phyloP scores from a whole-genome alignment of 192 early-diverging fungal genomes.

The Backusella tarrabulga region DNA sequence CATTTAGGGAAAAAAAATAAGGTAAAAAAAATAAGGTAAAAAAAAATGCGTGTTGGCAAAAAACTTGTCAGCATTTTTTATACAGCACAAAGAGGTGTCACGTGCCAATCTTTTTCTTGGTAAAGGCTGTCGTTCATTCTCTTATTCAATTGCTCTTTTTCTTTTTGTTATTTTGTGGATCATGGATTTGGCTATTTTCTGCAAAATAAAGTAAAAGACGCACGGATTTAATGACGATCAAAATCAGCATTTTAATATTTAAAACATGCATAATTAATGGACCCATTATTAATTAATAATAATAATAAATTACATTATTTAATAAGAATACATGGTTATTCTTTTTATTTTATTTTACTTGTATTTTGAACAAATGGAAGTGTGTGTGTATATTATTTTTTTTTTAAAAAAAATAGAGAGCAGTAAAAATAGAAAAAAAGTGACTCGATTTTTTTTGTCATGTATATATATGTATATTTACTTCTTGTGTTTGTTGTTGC shows the following conservation, averaged over 20 bases:
- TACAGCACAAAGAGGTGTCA: neutral
- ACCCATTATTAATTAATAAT: neutral
- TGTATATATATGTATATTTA: slow-evolving; percentile 1
- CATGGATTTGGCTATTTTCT: neutral
- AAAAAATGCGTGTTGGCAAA: neutral
- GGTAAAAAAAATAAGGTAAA: neutral
- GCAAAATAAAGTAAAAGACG: neutral
- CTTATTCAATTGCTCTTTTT: neutral
- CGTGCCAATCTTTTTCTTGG: neutral
- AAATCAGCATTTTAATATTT: neutral
- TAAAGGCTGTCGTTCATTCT: neutral
- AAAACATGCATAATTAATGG: neutral
- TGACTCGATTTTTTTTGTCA: neutral
- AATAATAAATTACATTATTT: neutral
- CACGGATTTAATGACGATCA: neutral
- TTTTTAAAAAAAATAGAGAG: neutral
- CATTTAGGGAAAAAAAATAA: neutral
- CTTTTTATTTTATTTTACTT: neutral
- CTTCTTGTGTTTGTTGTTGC: slow-evolving; percentile 52
- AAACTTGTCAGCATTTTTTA: neutral
- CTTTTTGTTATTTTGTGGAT: neutral
- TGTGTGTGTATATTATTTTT: neutral
- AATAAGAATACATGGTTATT: neutral
- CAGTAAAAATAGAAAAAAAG: neutral
- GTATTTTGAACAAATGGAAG: neutral